Evolutionary conservation across 306 rosid species (phyloP), one percentile per base, ranked within the genome.

Genomic region (Medicago ruthenica): DNA sequence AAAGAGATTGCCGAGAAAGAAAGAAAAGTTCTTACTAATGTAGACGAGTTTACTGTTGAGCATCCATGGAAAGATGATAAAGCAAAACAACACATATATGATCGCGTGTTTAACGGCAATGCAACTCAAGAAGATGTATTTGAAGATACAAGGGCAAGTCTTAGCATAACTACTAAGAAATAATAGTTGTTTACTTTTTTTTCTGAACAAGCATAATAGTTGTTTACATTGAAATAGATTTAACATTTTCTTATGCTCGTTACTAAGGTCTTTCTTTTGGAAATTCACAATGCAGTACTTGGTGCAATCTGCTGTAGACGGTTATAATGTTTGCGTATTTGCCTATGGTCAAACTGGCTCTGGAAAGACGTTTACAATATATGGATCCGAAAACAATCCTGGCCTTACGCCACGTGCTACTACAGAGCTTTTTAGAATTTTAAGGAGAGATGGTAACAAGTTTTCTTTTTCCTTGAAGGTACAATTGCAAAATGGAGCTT

Each of bases 341-440:
- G 98, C 98, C 4, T 93, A 93, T 57, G 98, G 98, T 71, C 98
- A 93, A 86, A 93, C 98, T 15, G 98, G 98, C 55, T 93, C 98
- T 7, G 98, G 98, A 57, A 93, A 93, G 86, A 93, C 98, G 7
- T 93, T 85, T 76, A 93, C 98, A 20, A 89, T 93, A 50, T 93
- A 93, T 37, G 98, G 98, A 73, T 82, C 93, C 9, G 96, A 89
- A 83, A 76, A 62, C 74, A 86, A 88, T 74, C 91, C 90, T 71
- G 98, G 98, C 61, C 87, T 93, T 63, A 93, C 98, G 47, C 97
- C 96, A 5, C 91, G 92, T 9, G 96, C 97, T 22, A 93, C 84
- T 20, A 61, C 86, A 58, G 98, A 93, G 60, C 87, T 93, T 67
- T 93, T 93, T 80, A 86, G 81, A 70, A 84, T 91, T 80, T 82